Percentiles rank a stretch among this genome's conserved stretches.
Conservation (phyloP, 108 stramenopile genomes). For the Licmophora abbreviata region DNA sequence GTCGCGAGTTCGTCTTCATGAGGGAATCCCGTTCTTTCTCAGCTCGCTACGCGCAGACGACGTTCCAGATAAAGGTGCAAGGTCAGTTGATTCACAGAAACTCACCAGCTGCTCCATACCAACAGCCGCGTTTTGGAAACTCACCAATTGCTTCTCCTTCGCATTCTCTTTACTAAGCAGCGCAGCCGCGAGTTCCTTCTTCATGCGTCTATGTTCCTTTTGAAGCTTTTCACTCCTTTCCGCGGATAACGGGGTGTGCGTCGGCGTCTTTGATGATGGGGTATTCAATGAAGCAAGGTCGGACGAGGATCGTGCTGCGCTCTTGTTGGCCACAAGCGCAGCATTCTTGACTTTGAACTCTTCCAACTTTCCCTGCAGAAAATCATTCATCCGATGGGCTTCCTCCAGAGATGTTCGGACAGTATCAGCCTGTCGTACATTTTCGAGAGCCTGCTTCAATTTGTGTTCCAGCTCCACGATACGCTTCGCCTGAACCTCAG, state of each 20-base stretch:
- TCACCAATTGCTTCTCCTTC: slow-evolving; percentile 66
- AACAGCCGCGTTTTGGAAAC: no score
- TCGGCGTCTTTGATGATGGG: background rate
- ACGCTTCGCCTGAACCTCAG: slow-evolving; percentile 32
- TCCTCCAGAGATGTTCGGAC: slow-evolving; percentile 54
- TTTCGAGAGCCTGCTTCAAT: slow-evolving; percentile 72
- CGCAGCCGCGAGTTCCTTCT: slow-evolving; percentile 65
- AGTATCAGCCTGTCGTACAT: slow-evolving; percentile 65
- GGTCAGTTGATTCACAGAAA: background rate
- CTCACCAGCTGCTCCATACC: no score
- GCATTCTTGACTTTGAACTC: slow-evolving; percentile 66
- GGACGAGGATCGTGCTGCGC: background rate
- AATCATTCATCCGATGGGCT: slow-evolving; percentile 60
- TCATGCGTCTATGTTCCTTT: slow-evolving; percentile 41
- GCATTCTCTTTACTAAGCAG: slow-evolving; percentile 60
- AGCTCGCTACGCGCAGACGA: slow-evolving; percentile 18
- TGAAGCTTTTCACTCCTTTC: slow-evolving; percentile 48
- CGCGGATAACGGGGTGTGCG: slow-evolving; percentile 8
- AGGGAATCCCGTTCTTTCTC: slow-evolving; percentile 70
- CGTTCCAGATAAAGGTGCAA: background rate
- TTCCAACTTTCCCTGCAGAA: slow-evolving; percentile 53
- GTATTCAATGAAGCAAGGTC: background rate
- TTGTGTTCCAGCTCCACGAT: slow-evolving; percentile 73
- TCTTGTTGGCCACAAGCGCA: slow-evolving; percentile 39
- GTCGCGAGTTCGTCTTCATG: slow-evolving; percentile 55